Conservation (phyloP, 176 grass and related monocot species). For the Bromus sterilis region DNA sequence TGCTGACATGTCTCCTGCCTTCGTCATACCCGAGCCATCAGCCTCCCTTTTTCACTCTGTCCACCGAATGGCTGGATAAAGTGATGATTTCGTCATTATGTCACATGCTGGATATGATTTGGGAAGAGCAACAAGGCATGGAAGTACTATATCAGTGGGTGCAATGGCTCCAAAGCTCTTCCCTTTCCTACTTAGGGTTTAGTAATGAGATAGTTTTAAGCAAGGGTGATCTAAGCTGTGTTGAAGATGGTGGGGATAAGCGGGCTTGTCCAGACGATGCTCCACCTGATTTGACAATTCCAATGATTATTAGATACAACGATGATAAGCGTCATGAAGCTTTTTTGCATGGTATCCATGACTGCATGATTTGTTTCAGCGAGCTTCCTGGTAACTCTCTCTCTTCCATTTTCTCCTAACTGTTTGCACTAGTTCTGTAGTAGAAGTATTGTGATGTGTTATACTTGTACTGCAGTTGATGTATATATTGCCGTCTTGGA, state of each 20-base stretch:
- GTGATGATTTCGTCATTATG: constrained; percentile 39
- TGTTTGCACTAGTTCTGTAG: background rate
- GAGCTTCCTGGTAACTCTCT: constrained; percentile 41
- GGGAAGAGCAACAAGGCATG: constrained; percentile 46
- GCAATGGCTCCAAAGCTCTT: constrained; percentile 59
- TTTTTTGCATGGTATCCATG: constrained; percentile 53
- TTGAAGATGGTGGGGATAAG: constrained; percentile 27
- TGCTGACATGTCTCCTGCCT: constrained; percentile 55
- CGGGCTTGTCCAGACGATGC: constrained; percentile 30
- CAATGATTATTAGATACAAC: constrained; percentile 61
- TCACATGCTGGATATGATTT: constrained; percentile 50
- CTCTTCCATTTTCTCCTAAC: background rate
- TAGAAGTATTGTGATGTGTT: constrained; percentile 5
- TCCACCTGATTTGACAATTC: constrained; percentile 51
- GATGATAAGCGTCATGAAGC: constrained; percentile 44
- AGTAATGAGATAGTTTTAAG: constrained; percentile 43
- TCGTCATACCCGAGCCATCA: constrained; percentile 55
- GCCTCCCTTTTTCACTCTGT: constrained; percentile 50
- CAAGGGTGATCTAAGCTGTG: constrained; percentile 1
- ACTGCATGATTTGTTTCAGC: constrained; percentile 68
- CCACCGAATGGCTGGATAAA: constrained; percentile 42
- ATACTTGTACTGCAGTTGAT: background rate
- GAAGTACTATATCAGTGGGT: constrained; percentile 57
- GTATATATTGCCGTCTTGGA: background rate
- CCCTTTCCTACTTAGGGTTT: constrained; percentile 56